Evolutionary conservation across 331 rosid species (phyloP).

Genomic region (Arachis monticola): DNA sequence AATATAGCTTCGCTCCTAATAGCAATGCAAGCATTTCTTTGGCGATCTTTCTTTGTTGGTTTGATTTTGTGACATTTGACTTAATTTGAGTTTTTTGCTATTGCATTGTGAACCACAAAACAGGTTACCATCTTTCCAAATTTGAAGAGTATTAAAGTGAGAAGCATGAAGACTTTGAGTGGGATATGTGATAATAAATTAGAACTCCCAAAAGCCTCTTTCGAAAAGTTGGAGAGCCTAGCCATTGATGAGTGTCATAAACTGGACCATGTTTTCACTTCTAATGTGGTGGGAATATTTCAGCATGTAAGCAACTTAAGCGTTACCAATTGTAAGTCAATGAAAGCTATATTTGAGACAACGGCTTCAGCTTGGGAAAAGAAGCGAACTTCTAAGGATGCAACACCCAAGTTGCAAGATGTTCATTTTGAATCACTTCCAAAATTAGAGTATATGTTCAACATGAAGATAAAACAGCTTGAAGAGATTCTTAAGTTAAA

Average conservation of each 20-base stretch:
- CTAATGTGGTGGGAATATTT: slow-evolving; percentile 11
- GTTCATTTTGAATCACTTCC: slow-evolving; percentile 24
- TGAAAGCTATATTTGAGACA: slow-evolving; percentile 19
- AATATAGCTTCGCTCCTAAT: no score
- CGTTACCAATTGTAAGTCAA: slow-evolving; percentile 24
- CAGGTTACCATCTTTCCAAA: slow-evolving; percentile 25
- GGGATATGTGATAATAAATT: slow-evolving; percentile 18
- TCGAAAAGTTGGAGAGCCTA: background rate
- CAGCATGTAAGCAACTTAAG: slow-evolving; percentile 9
- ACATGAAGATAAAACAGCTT: background rate
- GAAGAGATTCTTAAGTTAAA: background rate
- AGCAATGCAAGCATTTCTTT: no score
- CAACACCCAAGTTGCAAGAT: background rate
- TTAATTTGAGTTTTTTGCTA: background rate
- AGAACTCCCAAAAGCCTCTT: background rate
- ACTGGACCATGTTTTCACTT: slow-evolving; percentile 20
- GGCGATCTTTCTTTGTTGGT: background rate
- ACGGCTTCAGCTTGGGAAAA: background rate
- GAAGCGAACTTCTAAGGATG: background rate
- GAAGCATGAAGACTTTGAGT: slow-evolving; percentile 21
- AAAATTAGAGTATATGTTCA: slow-evolving; percentile 28
- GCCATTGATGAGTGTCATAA: slow-evolving; percentile 30
- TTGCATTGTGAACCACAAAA: slow-evolving; percentile 3
- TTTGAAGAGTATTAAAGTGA: slow-evolving; percentile 32
- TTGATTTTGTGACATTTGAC: background rate